These are phyloP conservation scores for Cornus suecica DNA, from an alignment of 148 eudicot species.

Conservation along the genomic window DNA sequence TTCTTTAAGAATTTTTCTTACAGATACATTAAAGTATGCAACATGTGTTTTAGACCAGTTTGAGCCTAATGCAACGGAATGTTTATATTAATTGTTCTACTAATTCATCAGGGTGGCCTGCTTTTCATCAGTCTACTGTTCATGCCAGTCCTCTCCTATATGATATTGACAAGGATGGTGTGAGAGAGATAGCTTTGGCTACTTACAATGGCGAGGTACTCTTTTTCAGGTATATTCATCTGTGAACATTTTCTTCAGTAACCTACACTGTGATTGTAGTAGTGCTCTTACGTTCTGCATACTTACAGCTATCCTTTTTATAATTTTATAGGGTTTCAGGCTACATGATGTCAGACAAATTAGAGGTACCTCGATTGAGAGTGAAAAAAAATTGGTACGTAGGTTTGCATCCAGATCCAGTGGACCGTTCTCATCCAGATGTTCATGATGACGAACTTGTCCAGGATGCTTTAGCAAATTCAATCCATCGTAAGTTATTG, in stretches of 20 bases:
- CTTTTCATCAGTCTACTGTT: conserved; percentile 95
- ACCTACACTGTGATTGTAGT: background rate
- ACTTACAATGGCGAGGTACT: conserved; percentile 96
- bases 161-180: conserved; percentile 98
- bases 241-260: background rate
- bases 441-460: conserved; percentile 77
- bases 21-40: background rate
- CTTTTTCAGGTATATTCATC: conserved; percentile 66
- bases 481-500: conserved; percentile 50
- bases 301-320: conserved; percentile 4
- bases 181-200: conserved; percentile 91
- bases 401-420: conserved; percentile 78
- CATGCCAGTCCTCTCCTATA: conserved; percentile 95
- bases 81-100: conserved; percentile 7
- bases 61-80: background rate
- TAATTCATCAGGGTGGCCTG: conserved; percentile 87
- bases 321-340: conserved; percentile 71
- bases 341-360: conserved; percentile 91
- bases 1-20: background rate
- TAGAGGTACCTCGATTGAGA: conserved; percentile 82
- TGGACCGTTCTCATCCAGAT: conserved; percentile 96
- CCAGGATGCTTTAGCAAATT: conserved; percentile 61
- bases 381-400: conserved; percentile 83
- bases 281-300: background rate
- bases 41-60: background rate